Conservation (phyloP, 139 green algal genomes). For the Picochlorum sp. region DNA sequence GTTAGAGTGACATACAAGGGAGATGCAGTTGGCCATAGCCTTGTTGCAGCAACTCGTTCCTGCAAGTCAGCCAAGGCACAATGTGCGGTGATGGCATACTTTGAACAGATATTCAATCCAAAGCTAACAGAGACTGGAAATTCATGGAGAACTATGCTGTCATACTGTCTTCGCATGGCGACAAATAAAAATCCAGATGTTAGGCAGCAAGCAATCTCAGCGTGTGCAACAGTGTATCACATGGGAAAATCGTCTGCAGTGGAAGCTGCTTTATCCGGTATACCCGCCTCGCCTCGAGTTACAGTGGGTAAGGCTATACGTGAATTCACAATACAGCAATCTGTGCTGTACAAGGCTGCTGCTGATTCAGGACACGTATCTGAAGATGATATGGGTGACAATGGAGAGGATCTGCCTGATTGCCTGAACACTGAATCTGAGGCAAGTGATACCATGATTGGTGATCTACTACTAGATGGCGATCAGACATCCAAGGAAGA, state of each 20-base stretch:
- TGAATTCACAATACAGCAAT: neutral
- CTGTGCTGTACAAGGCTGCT: neutral
- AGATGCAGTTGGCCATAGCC: constrained; percentile 31
- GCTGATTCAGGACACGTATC: no score
- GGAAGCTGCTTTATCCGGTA: neutral
- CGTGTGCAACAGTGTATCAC: neutral
- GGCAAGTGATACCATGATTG: no score
- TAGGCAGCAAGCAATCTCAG: constrained; percentile 21
- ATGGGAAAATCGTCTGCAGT: neutral
- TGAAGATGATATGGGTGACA: no score
- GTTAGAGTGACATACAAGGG: constrained; percentile 1
- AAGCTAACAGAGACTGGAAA: neutral
- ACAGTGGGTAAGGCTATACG: neutral
- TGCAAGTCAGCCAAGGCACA: constrained; percentile 26
- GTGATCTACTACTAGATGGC: no score
- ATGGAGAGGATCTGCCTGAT: no score
- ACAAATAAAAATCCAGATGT: constrained; percentile 44
- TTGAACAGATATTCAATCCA: neutral
- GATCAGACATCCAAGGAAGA: no score
- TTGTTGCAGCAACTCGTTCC: constrained; percentile 28
- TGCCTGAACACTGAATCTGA: no score
- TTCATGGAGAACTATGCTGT: constrained; percentile 18
- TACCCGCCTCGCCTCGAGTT: neutral
- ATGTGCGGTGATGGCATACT: constrained; percentile 47
- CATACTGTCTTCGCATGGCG: constrained; percentile 16